phyloP scores from a whole-genome alignment of 2,329 filamentous ascomycete species.

The Fusarium sp. region DNA sequence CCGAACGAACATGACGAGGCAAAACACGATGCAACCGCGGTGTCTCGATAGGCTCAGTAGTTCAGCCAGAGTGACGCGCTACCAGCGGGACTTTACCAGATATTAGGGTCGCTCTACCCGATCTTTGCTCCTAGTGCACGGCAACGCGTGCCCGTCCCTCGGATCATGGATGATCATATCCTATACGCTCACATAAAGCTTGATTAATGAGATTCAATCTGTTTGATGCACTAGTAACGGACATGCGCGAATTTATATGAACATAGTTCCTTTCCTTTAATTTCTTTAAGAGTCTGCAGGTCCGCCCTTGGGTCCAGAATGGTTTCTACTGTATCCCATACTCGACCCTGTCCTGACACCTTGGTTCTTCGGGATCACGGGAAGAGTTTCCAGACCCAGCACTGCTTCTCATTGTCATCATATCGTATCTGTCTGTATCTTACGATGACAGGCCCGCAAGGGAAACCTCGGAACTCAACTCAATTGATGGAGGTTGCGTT shows the following conservation, averaged over 20 bases:
- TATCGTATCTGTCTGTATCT: conserved; percentile 27
- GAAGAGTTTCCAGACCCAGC: background rate
- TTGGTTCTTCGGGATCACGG: conserved; percentile 9
- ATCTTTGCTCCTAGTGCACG: background rate
- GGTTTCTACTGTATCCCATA: background rate
- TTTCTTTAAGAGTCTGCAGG: conserved; percentile 16
- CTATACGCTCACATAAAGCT: conserved; percentile 21
- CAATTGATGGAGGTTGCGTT: conserved; percentile 20
- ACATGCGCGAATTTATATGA: conserved; percentile 30
- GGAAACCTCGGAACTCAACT: conserved; percentile 5
- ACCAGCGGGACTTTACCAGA: background rate
- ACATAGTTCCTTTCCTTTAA: conserved; percentile 28
- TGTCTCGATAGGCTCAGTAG: conserved; percentile 2
- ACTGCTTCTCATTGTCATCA: background rate
- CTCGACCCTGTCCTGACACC: background rate
- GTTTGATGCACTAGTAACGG: conserved; percentile 34
- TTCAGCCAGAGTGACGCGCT: conserved; percentile 2
- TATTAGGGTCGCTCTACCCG: conserved; percentile 1
- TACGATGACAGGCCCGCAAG: conserved; percentile 27
- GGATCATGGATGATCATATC: conserved; percentile 23
- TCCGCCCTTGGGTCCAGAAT: background rate
- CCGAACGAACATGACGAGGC: background rate
- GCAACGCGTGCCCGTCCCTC: conserved; percentile 1
- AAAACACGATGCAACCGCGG: background rate
- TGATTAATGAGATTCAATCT: conserved; percentile 34